Evolutionary conservation across 306 rosid species (phyloP).

Genomic region (Trifolium fragiferum): DNA sequence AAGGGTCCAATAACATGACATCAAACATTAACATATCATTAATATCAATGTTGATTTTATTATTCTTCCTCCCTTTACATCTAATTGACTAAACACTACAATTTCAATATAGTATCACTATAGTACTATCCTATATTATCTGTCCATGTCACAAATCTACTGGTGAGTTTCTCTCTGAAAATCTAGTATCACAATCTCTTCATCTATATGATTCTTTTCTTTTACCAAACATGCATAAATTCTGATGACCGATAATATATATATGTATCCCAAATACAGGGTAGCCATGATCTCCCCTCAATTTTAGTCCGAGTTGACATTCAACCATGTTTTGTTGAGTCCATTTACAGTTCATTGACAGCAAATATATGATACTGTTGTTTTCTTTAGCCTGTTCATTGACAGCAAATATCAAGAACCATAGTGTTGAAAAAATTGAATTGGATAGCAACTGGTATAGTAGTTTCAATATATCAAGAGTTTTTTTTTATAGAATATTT

Average conservation of each 20-base stretch:
- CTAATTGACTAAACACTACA: background rate
- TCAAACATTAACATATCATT: background rate
- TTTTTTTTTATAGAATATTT: slow-evolving; percentile 6
- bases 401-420: slow-evolving; percentile 48
- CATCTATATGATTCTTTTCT: background rate
- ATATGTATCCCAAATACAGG: background rate
- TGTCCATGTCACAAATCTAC: background rate
- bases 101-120: slow-evolving; percentile 3
- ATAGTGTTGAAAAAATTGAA: slow-evolving; percentile 2
- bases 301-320: background rate
- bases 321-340: slow-evolving; percentile 8
- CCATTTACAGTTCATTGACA: too few species aligned
- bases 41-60: slow-evolving; percentile 1
- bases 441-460: slow-evolving; percentile 16
- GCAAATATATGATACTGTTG: slow-evolving; percentile 60
- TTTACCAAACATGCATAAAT: background rate
- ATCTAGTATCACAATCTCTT: background rate
- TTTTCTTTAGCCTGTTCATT: slow-evolving; percentile 76
- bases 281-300: too few species aligned
- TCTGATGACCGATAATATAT: background rate
- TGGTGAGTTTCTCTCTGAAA: background rate
- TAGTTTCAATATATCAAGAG: slow-evolving; percentile 28
- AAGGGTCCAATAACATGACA: background rate
- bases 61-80: slow-evolving; percentile 5
- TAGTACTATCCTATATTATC: background rate